Conservation (phyloP, 2,329 filamentous ascomycete species). For the Amphichorda felina region DNA sequence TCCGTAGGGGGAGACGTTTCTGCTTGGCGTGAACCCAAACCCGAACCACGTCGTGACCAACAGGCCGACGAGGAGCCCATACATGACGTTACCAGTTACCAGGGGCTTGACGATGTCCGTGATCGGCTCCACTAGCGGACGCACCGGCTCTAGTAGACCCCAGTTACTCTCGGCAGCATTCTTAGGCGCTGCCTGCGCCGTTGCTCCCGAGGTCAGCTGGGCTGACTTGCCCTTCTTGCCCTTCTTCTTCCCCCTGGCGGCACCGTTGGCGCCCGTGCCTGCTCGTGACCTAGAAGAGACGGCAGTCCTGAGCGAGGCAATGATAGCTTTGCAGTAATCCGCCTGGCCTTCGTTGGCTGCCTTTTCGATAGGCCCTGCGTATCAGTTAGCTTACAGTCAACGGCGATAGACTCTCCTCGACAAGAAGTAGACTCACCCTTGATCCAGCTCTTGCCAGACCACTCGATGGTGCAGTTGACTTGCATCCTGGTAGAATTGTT, state of each 20-base stretch:
- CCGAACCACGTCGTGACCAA: slow-evolving; percentile 67
- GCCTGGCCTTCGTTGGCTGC: slow-evolving; percentile 84
- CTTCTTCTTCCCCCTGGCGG: slow-evolving; percentile 50
- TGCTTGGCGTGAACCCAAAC: slow-evolving; percentile 34
- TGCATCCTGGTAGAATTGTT: slow-evolving; percentile 76
- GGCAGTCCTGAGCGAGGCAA: slow-evolving; percentile 60
- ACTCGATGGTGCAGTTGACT: slow-evolving; percentile 85
- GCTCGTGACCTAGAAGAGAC: slow-evolving; percentile 53
- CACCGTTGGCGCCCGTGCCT: slow-evolving; percentile 28
- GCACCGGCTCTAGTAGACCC: slow-evolving; percentile 73
- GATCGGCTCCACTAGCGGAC: slow-evolving; percentile 56
- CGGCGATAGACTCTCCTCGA: no score
- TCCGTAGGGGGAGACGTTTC: slow-evolving; percentile 22
- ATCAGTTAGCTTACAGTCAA: neutral
- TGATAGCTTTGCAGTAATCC: slow-evolving; percentile 70
- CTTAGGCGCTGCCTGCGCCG: slow-evolving; percentile 22
- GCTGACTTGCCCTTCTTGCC: slow-evolving; percentile 37
- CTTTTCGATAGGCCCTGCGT: slow-evolving; percentile 82
- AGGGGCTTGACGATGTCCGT: slow-evolving; percentile 58
- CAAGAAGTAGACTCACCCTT: slow-evolving; percentile 57
- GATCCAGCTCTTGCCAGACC: slow-evolving; percentile 96
- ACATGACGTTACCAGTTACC: slow-evolving; percentile 65
- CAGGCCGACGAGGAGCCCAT: slow-evolving; percentile 61
- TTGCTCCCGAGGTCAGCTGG: slow-evolving; percentile 29
- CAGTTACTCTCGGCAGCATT: slow-evolving; percentile 44